phyloP scores from a whole-genome alignment of 2,329 filamentous ascomycete genomes.

The Domatiomyces catenatus region DNA sequence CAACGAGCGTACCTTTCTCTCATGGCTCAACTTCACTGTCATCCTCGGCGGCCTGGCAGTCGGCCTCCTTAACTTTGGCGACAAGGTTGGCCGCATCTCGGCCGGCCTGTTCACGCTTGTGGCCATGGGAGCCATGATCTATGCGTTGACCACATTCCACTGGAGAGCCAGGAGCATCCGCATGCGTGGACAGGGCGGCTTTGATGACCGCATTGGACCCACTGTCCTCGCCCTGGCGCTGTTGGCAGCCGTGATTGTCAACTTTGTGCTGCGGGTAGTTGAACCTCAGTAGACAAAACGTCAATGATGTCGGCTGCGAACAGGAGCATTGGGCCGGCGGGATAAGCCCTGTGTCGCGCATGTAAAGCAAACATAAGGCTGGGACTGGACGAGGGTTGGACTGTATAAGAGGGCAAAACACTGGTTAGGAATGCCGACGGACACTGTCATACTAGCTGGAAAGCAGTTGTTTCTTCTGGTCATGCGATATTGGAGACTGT shows the following conservation, averaged over 20 bases:
- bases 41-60: slow-evolving; percentile 93
- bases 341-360: not conserved
- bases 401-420: not conserved
- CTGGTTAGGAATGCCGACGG: not conserved
- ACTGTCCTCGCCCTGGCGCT: slow-evolving; percentile 78
- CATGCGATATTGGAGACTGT: not conserved
- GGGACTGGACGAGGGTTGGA: not conserved
- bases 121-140: slow-evolving; percentile 87
- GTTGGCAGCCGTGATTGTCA: slow-evolving; percentile 79
- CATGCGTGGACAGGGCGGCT: slow-evolving; percentile 79
- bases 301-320: not conserved
- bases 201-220: slow-evolving; percentile 90
- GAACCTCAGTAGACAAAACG: not conserved
- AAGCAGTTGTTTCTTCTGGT: not conserved
- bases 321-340: not conserved
- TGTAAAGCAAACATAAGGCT: not conserved
- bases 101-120: slow-evolving; percentile 88
- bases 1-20: slow-evolving; percentile 97
- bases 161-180: slow-evolving; percentile 92
- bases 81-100: slow-evolving; percentile 82
- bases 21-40: slow-evolving; percentile 99
- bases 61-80: slow-evolving; percentile 95
- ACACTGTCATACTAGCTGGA: not conserved
- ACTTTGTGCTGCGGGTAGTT: slow-evolving; percentile 61
- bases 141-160: slow-evolving; percentile 88